Evolutionary conservation across 1,139 yeast species (phyloP).

Genomic region (Cylindricascospora bacillispora): DNA sequence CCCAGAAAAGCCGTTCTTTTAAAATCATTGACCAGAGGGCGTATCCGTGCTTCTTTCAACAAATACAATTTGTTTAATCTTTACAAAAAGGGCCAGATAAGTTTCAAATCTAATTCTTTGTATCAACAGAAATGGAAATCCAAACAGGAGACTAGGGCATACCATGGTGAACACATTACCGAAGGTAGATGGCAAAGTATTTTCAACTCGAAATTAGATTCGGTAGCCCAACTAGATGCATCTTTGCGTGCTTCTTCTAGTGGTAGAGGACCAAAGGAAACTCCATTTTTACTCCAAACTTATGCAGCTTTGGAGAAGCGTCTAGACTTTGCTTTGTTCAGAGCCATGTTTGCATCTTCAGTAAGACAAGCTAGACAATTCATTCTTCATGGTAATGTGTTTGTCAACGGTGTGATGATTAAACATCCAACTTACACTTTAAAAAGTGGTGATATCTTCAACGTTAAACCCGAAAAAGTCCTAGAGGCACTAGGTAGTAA

Average conservation of each 20-base stretch:
- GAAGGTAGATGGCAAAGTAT: constrained; percentile 69
- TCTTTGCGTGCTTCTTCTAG: constrained; percentile 40
- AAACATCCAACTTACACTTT: constrained; percentile 72
- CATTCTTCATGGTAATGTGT: constrained; percentile 68
- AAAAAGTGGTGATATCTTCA: constrained; percentile 75
- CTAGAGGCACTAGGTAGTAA: constrained; percentile 72
- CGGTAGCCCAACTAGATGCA: constrained; percentile 77
- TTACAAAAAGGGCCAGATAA: constrained; percentile 49
- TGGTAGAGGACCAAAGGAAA: constrained; percentile 27
- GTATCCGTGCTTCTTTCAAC: constrained; percentile 86
- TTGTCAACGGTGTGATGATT: constrained; percentile 69
- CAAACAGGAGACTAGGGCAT: constrained; percentile 84
- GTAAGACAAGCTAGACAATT: constrained; percentile 90
- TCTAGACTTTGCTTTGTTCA: constrained; percentile 77
- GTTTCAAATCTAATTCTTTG: constrained; percentile 44
- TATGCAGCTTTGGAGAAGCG: constrained; percentile 81
- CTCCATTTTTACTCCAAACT: constrained; percentile 82
- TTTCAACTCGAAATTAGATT: constrained; percentile 62
- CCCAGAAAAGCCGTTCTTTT: constrained; percentile 49
- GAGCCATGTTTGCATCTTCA: constrained; percentile 89
- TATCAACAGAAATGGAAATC: constrained; percentile 90
- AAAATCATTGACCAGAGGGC: constrained; percentile 52
- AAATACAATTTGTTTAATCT: constrained; percentile 83
- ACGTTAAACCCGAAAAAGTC: constrained; percentile 78
- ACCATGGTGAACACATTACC: constrained; percentile 89